Base-by-base conservation (phyloP, 495 filamentous ascomycete genomes). In the Daldinia bambusicola region DNA sequence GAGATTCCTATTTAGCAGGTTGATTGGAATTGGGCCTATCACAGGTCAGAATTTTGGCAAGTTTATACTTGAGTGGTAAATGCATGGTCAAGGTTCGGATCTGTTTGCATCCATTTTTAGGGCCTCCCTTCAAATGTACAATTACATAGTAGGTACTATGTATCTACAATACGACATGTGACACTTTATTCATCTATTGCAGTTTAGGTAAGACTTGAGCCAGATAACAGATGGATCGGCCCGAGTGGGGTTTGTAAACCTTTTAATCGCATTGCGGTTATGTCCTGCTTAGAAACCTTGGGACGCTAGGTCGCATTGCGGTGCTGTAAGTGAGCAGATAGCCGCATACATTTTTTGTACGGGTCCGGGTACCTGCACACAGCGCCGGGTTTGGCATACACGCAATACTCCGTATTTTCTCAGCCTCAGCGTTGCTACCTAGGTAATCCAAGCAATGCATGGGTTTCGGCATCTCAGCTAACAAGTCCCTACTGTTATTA, bases 391-490 rank as follows among this genome's bases (percentile, higher is more conserved):
- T 36, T 10, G 34, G 9, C 34, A 36, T 48, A 14, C 20, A 31
- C 26, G 10, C 4, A 31, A 31, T 52, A 18, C 1, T 22, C 16
- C 2, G 9, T 18, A 18, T 48, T 48, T 48, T 16, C 43, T 48
- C 43, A 48, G 43, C 43, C 43, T 48, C 43, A 48, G 20, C 16
- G n/a, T n/a, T n/a, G n/a, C n/a, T n/a, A n/a, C n/a, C n/a, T n/a
- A n/a, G n/a, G n/a, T n/a, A 1, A 9, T 16, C 6, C 43, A 18
- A 48, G 43, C 20, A 8, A 48, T 6, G 1, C 43, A 48, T 48
- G 6, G 41, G n/a, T 0, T 45, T 20, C 7, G 6, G 18, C 41
- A 16, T 20, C 41, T 45, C 0, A 45, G 8, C 12, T 45, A 7
- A n/a, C 16, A n/a, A n/a, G n/a, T n/a, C n/a, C n/a, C n/a, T n/a